Evolutionary conservation across 768 basidiomycete species (phyloP).

Genomic region (Omphalotus guepiniiformis): DNA sequence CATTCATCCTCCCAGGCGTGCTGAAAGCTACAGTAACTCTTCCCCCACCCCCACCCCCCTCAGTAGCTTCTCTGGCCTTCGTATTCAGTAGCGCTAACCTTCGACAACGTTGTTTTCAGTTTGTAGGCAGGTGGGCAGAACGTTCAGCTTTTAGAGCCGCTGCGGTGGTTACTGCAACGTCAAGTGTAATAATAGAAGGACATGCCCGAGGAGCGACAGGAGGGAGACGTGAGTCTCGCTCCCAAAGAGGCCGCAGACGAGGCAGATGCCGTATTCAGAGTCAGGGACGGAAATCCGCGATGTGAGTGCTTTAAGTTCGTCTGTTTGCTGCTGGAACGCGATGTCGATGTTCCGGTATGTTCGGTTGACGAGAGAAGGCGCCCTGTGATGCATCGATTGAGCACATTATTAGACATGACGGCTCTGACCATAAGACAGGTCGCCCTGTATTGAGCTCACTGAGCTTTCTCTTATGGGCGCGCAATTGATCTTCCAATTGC

Average conservation of each 20-base stretch:
- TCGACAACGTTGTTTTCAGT: conserved; percentile 64
- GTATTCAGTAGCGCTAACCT: conserved; percentile 63
- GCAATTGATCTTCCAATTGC: conserved; percentile 74
- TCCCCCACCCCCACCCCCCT: conserved; percentile 12
- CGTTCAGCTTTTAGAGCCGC: conserved; percentile 81
- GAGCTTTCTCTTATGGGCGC: conserved; percentile 65
- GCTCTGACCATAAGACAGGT: conserved; percentile 55
- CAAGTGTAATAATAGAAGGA: conserved; percentile 48
- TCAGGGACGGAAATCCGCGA: conserved; percentile 48
- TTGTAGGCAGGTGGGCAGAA: conserved; percentile 60
- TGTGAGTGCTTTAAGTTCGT: conserved; percentile 49
- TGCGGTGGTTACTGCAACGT: conserved; percentile 70
- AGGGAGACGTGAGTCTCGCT: conserved; percentile 40
- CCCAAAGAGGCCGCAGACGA: conserved; percentile 11
- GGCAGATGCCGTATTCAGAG: conserved; percentile 28
- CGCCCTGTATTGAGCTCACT: conserved; percentile 57
- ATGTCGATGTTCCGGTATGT: conserved; percentile 83
- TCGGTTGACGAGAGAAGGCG: conserved; percentile 81
- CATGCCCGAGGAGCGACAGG: conserved; percentile 32
- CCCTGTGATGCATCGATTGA: conserved; percentile 36
- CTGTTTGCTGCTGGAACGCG: conserved; percentile 58
- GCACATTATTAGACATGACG: not conserved
- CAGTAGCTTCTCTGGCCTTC: conserved; percentile 36
- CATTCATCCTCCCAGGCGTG: conserved; percentile 24
- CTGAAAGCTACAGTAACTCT: conserved; percentile 31